Evolutionary conservation across 1,139 yeast genomes (phyloP), one percentile per base, ranked within the genome.

Genomic region (Pichia sp.): DNA sequence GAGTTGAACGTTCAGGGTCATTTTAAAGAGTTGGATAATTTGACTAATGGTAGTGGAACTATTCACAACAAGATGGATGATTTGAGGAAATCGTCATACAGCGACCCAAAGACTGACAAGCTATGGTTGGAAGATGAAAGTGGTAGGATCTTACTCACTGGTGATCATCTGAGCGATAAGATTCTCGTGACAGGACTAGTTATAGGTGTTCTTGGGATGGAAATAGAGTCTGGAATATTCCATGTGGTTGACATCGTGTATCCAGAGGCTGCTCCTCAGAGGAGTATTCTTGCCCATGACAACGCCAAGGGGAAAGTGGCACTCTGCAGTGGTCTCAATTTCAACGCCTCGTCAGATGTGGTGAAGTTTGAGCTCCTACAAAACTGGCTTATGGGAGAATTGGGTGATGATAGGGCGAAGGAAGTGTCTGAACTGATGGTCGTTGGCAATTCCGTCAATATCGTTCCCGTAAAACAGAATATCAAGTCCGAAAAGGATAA

Each of bases 111-210:
- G 1, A 74, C 83, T 23, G 89, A 84, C 62, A 77, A 75, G 57
- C 64, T 88, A 26, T 81, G 85, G 85, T 69, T 95, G 47, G 99
- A 93, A 69, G 99, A 95, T 70, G 98, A 92, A 66, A 84, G 93
- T 51, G 99, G 99, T 5, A 75, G 99, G 50, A 85, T 95, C 10
- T 70, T 82, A 32, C 72, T 93, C 36, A 82, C 81, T 50, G 95
- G 96, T 36, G 85, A 82, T 40, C 75, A 78, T 19, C 36, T 70
- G 2, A 68, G 65, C 5, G 63, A 65, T 36, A 72, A 84, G 51
- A 70, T 78, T 3, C 73, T 93, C 41, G 96, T 92, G 0, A 92
- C 98, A 0, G 99, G 99, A 1, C 80, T 85, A 26, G 85, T 92
- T 1, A 81, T 90, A 11, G 98, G 93, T 0, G 80, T 90, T 0